Evolutionary conservation across 2,329 filamentous ascomycete species (phyloP), one percentile per base, ranked within the genome.

Genomic region (Thermoascus crustaceus): DNA sequence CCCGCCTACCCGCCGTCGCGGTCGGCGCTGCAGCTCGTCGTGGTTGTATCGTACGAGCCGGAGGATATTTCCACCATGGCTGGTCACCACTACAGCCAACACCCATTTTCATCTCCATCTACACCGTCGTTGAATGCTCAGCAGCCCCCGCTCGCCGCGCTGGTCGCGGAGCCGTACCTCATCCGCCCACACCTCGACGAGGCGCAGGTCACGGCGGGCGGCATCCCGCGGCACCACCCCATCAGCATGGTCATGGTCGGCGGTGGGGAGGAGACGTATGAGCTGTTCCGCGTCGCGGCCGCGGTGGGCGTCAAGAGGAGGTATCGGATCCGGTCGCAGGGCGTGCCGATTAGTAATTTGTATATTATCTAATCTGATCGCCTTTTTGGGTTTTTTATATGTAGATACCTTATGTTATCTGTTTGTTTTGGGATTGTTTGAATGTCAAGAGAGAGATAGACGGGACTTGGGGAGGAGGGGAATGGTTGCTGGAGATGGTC

Each of bases 241-340:
- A 80, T 96, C 23, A 76, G 84, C 8, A 78, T 95, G 75, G 72
- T 94, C 24, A 84, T 96, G 75, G 75, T 94, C 13, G 77, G 77
- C 0, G 86, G 84, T 0, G 81, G 80, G 0, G 69, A 78, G 7
- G 69, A 72, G 38, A 76, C 75, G 7, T 82, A 86, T 48, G 69
- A 72, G 18, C 61, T 79, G 38, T 67, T 95, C 20, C 68, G 62
- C 26, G 63, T 66, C 29, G 78, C 82, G n/a, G 71, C 67, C 36
- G 79, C 76, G 3, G 59, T 95, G 2, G 87, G 85, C 0, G 65
- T 95, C 42, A 76, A 83, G 52, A 73, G 87, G 55, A 70, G 85
- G 49, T 95, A 87, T 59, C 76, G 76, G 51, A 78, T 95, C 27
- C 76, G 82, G 53, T 93, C 85, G 43, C 80, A 89, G 59, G 88